Evolutionary conservation across 163 green algal genomes (phyloP).

Genomic region (Picocystis sp.): DNA sequence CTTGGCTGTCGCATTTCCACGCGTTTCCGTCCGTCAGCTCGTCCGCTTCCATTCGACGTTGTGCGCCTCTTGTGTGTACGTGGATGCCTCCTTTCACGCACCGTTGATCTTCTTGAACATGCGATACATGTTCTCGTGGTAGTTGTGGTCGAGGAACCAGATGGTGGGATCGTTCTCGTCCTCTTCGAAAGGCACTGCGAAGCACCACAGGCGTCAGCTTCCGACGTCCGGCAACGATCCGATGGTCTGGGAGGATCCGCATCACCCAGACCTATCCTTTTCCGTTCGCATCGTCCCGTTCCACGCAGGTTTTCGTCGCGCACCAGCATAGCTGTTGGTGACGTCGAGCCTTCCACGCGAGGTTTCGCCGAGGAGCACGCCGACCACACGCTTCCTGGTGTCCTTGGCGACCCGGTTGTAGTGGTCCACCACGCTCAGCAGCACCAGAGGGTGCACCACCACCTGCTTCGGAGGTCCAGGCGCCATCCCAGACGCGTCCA

Average conservation of each 20-base stretch:
- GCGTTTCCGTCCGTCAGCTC: not conserved
- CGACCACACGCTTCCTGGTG: slow-evolving; percentile 85
- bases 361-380: slow-evolving; percentile 76
- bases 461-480: slow-evolving; percentile 18
- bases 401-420: slow-evolving; percentile 73
- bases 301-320: not conserved
- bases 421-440: slow-evolving; percentile 91
- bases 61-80: not conserved
- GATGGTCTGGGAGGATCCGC: too few relatives aligned
- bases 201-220: not conserved
- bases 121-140: slow-evolving; percentile 85
- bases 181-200: slow-evolving; percentile 93
- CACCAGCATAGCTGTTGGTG: slow-evolving; percentile 93
- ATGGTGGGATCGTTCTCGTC: slow-evolving; percentile 88
- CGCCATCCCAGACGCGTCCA: too few relatives aligned
- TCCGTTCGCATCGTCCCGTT: too few relatives aligned
- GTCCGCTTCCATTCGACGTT: not conserved
- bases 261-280: too few relatives aligned
- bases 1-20: slow-evolving; percentile 41
- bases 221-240: too few relatives aligned
- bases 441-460: slow-evolving; percentile 87
- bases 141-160: slow-evolving; percentile 97
- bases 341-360: slow-evolving; percentile 76
- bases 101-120: slow-evolving; percentile 99
- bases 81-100: slow-evolving; percentile 18